phyloP scores from a whole-genome alignment of 139 green algal genomes.

The Coelastrella sp. region DNA sequence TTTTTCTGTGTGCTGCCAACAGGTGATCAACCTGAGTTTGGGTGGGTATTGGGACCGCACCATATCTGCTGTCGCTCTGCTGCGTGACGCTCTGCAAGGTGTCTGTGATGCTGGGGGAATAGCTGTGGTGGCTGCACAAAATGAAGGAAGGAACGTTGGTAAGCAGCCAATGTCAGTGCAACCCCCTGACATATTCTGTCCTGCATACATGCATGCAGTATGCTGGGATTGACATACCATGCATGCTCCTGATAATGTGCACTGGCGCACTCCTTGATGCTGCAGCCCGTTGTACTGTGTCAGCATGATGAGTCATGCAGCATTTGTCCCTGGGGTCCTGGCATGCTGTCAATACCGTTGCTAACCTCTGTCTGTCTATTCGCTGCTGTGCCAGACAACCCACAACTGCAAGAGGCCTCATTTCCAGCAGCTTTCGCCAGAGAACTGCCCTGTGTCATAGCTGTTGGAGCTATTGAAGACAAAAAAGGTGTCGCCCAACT shows the following conservation, averaged over 20 bases:
- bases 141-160: background rate
- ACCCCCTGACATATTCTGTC: too few relatives aligned
- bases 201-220: too few relatives aligned
- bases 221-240: too few relatives aligned
- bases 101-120: background rate
- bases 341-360: background rate
- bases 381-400: background rate
- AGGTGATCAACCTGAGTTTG: background rate
- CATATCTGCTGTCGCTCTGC: background rate
- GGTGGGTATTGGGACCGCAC: background rate
- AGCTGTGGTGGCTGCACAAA: slow-evolving; percentile 5
- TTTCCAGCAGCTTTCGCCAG: slow-evolving; percentile 9
- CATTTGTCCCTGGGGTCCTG: too few relatives aligned
- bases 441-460: slow-evolving; percentile 6
- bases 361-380: background rate
- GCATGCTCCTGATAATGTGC: too few relatives aligned
- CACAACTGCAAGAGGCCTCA: too few relatives aligned
- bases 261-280: background rate
- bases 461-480: slow-evolving; percentile 1
- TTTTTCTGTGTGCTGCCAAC: background rate
- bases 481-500: background rate
- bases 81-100: background rate
- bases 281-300: too few relatives aligned
- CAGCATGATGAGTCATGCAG: too few relatives aligned
- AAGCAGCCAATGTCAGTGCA: background rate